phyloP scores from a whole-genome alignment of 2,329 filamentous ascomycete species.

The Xylariomycetidae sp. region DNA sequence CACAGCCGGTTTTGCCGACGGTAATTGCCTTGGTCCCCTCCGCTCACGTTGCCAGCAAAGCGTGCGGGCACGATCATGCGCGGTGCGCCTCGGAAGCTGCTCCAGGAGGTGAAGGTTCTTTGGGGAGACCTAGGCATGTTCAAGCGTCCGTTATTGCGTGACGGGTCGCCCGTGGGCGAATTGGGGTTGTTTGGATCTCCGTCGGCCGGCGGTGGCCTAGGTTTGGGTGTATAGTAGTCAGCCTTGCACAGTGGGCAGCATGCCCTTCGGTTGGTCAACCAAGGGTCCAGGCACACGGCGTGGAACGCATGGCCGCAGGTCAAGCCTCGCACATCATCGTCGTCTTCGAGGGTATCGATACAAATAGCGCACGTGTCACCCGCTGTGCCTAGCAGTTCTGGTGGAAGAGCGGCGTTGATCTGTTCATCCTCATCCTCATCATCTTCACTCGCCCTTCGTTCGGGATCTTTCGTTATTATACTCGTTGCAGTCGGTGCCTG shows the following conservation, averaged over 20 bases:
- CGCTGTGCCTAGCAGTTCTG: conserved; percentile 73
- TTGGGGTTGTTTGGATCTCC: conserved; percentile 30
- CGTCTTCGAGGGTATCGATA: conserved; percentile 87
- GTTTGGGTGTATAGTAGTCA: conserved; percentile 94
- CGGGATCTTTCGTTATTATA: conserved; percentile 20
- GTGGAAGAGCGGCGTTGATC: conserved; percentile 75
- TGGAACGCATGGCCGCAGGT: conserved; percentile 99
- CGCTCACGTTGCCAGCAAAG: conserved; percentile 12
- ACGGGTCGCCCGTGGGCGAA: conserved; percentile 21
- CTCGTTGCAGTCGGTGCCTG: conserved; percentile 16
- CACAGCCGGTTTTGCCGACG: conserved; percentile 12
- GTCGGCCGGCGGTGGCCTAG: conserved; percentile 54
- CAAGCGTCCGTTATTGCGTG: conserved; percentile 39
- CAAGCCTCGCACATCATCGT: conserved; percentile 90
- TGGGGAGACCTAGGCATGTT: conserved; percentile 42
- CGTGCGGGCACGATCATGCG: conserved; percentile 21
- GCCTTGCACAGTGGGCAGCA: conserved; percentile 98
- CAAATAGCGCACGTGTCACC: conserved; percentile 97
- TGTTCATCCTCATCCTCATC: conserved; percentile 73
- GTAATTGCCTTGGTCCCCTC: conserved; percentile 10
- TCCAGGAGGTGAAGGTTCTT: conserved; percentile 32
- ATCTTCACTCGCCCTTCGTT: conserved; percentile 38
- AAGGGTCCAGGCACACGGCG: conserved; percentile 90
- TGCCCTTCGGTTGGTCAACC: conserved; percentile 88
- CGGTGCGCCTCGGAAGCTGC: conserved; percentile 26